These are phyloP conservation scores for Wickerhamomyces queroliae DNA, from an alignment of 805 yeast species.

Conservation along the genomic window DNA sequence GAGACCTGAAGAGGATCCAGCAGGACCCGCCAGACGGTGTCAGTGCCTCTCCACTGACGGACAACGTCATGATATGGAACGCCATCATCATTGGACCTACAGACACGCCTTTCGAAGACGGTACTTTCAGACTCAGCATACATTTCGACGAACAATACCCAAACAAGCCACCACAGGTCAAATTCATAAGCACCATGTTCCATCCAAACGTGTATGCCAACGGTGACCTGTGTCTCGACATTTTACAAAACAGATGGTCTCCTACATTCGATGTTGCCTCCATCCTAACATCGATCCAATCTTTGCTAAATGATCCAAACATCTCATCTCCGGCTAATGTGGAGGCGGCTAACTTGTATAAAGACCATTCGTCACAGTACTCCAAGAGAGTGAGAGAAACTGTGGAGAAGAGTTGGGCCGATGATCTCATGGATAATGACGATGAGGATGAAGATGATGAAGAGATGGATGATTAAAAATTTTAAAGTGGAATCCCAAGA, in stretches of 20 bases:
- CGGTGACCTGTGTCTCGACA: constrained; percentile 94
- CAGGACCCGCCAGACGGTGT: constrained; percentile 98
- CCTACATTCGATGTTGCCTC: constrained; percentile 98
- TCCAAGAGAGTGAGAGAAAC: constrained; percentile 88
- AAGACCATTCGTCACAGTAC: constrained; percentile 92
- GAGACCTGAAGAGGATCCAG: constrained; percentile 97
- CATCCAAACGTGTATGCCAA: constrained; percentile 96
- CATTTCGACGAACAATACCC: constrained; percentile 98
- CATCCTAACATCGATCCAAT: constrained; percentile 87
- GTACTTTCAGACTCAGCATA: constrained; percentile 80
- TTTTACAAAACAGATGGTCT: constrained; percentile 95
- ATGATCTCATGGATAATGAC: constrained; percentile 59
- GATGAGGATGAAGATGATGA: constrained; percentile 32
- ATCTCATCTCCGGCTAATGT: constrained; percentile 96
- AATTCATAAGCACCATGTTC: constrained; percentile 90
- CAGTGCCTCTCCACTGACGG: constrained; percentile 94
- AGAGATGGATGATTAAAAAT: constrained; percentile 27
- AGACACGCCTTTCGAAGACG: constrained; percentile 97
- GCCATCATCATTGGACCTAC: constrained; percentile 97
- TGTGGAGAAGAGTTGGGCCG: constrained; percentile 92
- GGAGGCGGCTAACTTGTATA: constrained; percentile 93
- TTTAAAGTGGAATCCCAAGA: background rate
- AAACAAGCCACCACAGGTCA: constrained; percentile 91
- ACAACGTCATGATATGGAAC: constrained; percentile 96
- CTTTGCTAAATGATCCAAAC: constrained; percentile 91